phyloP scores from a whole-genome alignment of 345 rosid species.

The Gossypium stocksii region DNA sequence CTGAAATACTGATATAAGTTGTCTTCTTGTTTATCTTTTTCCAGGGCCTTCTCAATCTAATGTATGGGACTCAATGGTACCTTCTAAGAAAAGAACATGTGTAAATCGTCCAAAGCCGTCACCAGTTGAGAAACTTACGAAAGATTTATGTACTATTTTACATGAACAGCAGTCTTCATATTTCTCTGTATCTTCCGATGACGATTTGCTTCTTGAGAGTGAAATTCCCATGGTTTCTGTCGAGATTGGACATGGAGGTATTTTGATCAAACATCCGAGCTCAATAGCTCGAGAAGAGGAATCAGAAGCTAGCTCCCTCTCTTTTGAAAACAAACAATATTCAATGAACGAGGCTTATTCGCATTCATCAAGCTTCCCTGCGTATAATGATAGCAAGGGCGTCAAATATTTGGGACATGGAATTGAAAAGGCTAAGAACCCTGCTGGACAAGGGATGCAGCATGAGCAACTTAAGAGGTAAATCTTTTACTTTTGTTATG shows the following conservation, averaged over 20 bases:
- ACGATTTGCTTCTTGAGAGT: slow-evolving; percentile 87
- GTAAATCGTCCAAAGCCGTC: slow-evolving; percentile 78
- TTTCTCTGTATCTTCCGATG: slow-evolving; percentile 82
- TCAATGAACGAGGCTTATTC: slow-evolving; percentile 62
- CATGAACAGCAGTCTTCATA: slow-evolving; percentile 92
- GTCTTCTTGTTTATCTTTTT: slow-evolving; percentile 15
- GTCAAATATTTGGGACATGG: slow-evolving; percentile 24
- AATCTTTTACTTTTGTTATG: background rate
- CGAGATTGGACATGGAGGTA: slow-evolving; percentile 95
- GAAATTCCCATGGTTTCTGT: slow-evolving; percentile 92
- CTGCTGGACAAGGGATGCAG: slow-evolving; percentile 44
- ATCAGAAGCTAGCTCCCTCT: slow-evolving; percentile 94
- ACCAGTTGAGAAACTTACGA: slow-evolving; percentile 87
- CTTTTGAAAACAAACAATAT: slow-evolving; percentile 66
- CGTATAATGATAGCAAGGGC: slow-evolving; percentile 34
- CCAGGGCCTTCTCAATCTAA: slow-evolving; percentile 86
- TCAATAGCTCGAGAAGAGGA: slow-evolving; percentile 88
- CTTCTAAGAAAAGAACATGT: slow-evolving; percentile 87
- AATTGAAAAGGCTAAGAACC: slow-evolving; percentile 15
- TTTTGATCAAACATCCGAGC: slow-evolving; percentile 78
- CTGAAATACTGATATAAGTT: slow-evolving; percentile 6
- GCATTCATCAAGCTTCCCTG: slow-evolving; percentile 40
- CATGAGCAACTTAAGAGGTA: slow-evolving; percentile 69
- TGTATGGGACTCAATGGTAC: slow-evolving; percentile 84
- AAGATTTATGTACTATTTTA: slow-evolving; percentile 72